Conservation (phyloP, 2,329 filamentous ascomycete genomes). For the Scedosporium aurantiacum region DNA sequence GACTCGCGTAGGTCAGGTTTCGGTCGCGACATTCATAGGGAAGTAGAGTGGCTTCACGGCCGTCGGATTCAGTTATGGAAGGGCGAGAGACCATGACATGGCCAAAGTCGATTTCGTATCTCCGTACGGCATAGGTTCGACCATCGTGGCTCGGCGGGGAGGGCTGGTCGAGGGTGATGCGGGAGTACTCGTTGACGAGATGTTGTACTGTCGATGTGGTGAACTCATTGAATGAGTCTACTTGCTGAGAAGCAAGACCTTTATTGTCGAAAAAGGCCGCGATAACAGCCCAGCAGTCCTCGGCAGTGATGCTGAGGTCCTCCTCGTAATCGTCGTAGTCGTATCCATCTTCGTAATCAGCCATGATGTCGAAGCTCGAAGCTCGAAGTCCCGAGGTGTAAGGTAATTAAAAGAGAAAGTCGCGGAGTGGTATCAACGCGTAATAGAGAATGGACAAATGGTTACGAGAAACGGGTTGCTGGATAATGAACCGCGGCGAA, state of each 20-base stretch:
- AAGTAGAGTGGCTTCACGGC: conserved; percentile 71
- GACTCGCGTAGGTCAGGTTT: conserved; percentile 90
- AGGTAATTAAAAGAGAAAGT: background rate
- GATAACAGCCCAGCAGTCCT: conserved; percentile 98
- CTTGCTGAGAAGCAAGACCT: conserved; percentile 91
- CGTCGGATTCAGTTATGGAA: conserved; percentile 86
- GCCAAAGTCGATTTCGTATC: conserved; percentile 93
- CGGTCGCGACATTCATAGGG: conserved; percentile 93
- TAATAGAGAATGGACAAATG: background rate
- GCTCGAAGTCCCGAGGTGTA: background rate
- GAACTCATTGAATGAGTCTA: conserved; percentile 98
- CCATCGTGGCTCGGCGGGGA: conserved; percentile 66
- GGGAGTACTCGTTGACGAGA: conserved; percentile 82
- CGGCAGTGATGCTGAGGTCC: conserved; percentile 69
- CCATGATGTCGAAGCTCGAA: conserved; percentile 28
- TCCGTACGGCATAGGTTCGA: conserved; percentile 71
- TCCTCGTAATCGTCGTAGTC: conserved; percentile 63
- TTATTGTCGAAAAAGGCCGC: conserved; percentile 94
- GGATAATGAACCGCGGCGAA: background rate
- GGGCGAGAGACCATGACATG: conserved; percentile 81
- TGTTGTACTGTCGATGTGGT: conserved; percentile 90
- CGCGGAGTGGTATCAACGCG: background rate
- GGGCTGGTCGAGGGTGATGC: conserved; percentile 87
- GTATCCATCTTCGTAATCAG: conserved; percentile 44
- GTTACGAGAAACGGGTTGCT: background rate